Conservation (phyloP, 2,329 filamentous ascomycete genomes). For the Fusarium compactum region DNA sequence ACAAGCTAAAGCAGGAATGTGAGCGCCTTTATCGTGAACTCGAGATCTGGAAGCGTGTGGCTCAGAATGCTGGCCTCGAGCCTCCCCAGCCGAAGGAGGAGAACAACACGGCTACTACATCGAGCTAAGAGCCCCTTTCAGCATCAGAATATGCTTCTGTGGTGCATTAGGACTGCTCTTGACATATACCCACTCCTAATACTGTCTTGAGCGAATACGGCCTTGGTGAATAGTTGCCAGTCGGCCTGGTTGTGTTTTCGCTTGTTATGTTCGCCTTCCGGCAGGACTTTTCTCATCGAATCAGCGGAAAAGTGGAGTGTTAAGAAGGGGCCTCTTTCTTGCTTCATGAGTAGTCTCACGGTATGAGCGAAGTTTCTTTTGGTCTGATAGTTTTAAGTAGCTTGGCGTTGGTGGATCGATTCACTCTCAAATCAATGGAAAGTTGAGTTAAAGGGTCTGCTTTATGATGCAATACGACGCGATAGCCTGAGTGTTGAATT, state of each 20-base stretch:
- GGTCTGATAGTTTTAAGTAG: slow-evolving; percentile 42
- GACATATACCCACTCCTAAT: slow-evolving; percentile 45
- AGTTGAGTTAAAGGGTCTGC: slow-evolving; percentile 22
- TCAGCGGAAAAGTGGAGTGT: slow-evolving; percentile 14
- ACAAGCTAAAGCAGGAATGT: slow-evolving; percentile 85
- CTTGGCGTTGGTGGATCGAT: slow-evolving; percentile 48
- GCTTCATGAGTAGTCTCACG: slow-evolving; percentile 32
- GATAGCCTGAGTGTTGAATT: slow-evolving; percentile 40
- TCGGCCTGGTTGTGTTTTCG: slow-evolving; percentile 27
- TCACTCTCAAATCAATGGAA: slow-evolving; percentile 29
- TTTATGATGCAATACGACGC: slow-evolving; percentile 31
- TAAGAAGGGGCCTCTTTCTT: slow-evolving; percentile 13
- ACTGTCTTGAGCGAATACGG: slow-evolving; percentile 6
- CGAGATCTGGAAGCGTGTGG: slow-evolving; percentile 81
- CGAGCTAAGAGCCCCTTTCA: slow-evolving; percentile 47
- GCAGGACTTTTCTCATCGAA: slow-evolving; percentile 13
- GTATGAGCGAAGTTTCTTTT: slow-evolving; percentile 22
- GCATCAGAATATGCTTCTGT: slow-evolving; percentile 28
- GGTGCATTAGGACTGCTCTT: slow-evolving; percentile 22
- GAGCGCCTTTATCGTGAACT: slow-evolving; percentile 82
- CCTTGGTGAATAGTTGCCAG: slow-evolving; percentile 5
- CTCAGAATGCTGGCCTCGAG: slow-evolving; percentile 69
- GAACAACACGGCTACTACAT: slow-evolving; percentile 41
- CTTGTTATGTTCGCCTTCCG: slow-evolving; percentile 11
- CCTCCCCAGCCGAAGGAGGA: slow-evolving; percentile 57